A percentile compares a stretch with the other conserved stretches of the same genome.
Evolutionary conservation across 1,284 basidiomycete genomes (phyloP).

Genomic region (Microbotryum intermedium): DNA sequence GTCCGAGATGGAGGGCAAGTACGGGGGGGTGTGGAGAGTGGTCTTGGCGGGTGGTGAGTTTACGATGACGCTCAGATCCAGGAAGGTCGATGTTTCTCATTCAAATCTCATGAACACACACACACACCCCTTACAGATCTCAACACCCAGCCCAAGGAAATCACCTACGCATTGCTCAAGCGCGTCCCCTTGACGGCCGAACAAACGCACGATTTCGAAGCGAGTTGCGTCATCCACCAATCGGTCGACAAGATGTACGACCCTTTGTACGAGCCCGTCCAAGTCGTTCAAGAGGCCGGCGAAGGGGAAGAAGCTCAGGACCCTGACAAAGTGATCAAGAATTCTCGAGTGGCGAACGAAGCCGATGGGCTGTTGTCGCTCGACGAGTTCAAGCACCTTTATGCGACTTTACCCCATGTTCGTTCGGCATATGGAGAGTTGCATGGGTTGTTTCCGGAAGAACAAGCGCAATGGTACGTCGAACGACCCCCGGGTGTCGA

Average conservation of each 20-base stretch:
- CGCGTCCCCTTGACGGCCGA: constrained; percentile 46
- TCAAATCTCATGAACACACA: too few species aligned
- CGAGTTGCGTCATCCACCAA: constrained; percentile 71
- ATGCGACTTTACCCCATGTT: constrained; percentile 30
- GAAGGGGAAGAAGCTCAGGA: constrained; percentile 42
- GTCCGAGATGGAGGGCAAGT: constrained; percentile 39
- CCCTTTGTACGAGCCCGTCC: constrained; percentile 38
- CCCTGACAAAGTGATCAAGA: constrained; percentile 61
- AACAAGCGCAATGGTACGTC: constrained; percentile 17
- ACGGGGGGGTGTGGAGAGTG: constrained; percentile 57
- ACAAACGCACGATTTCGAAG: constrained; percentile 53
- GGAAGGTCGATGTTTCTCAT: too few species aligned
- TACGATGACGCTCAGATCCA: background rate
- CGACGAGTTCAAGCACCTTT: constrained; percentile 54
- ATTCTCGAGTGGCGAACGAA: constrained; percentile 55
- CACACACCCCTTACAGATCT: constrained; percentile 65
- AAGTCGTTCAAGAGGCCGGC: constrained; percentile 37
- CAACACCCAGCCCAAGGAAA: constrained; percentile 79
- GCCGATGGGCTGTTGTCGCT: constrained; percentile 65
- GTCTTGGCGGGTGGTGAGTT: constrained; percentile 69
- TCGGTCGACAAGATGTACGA: constrained; percentile 54
- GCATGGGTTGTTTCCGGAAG: constrained; percentile 7
- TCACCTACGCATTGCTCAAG: constrained; percentile 69
- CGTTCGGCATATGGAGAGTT: constrained; percentile 26
- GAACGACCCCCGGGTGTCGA: constrained; percentile 18